Evolutionary conservation across 768 basidiomycete species (phyloP).

Genomic region (Kwoniella dejecticola): DNA sequence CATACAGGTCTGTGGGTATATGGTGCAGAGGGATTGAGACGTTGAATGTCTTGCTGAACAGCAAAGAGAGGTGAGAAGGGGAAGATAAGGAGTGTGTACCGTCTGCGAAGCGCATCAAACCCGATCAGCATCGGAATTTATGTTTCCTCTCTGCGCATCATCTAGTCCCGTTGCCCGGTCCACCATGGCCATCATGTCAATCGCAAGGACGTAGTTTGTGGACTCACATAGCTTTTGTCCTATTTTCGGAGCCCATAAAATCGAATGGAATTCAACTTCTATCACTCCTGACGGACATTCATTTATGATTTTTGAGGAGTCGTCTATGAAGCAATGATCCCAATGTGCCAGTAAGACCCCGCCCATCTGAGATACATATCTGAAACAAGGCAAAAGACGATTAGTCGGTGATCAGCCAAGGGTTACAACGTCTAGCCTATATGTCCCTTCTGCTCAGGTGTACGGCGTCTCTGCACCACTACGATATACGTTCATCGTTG

Average conservation of each 20-base stretch:
- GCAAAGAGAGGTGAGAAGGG: conserved; percentile 86
- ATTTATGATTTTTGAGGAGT: conserved; percentile 68
- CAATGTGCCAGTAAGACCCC: conserved; percentile 88
- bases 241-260: conserved; percentile 82
- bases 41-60: conserved; percentile 89
- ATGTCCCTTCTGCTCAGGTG: no score
- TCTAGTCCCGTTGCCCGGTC: not conserved
- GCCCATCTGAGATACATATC: conserved; percentile 81
- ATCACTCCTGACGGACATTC: conserved; percentile 86
- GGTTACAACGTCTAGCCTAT: no score
- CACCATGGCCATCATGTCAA: not conserved
- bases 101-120: no score
- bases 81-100: conserved; percentile 87
- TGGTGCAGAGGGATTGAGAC: conserved; percentile 91
- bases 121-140: not conserved
- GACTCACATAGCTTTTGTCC: conserved; percentile 75
- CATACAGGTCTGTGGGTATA: conserved; percentile 76
- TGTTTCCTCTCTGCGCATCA: not conserved
- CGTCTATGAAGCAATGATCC: conserved; percentile 67
- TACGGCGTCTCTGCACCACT: no score
- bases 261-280: conserved; percentile 74
- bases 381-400: no score
- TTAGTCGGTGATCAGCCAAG: no score
- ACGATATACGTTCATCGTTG: no score
- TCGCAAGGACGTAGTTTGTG: not conserved